Conservation (phyloP, 179 eudicot species). For the Silene coronaria region DNA sequence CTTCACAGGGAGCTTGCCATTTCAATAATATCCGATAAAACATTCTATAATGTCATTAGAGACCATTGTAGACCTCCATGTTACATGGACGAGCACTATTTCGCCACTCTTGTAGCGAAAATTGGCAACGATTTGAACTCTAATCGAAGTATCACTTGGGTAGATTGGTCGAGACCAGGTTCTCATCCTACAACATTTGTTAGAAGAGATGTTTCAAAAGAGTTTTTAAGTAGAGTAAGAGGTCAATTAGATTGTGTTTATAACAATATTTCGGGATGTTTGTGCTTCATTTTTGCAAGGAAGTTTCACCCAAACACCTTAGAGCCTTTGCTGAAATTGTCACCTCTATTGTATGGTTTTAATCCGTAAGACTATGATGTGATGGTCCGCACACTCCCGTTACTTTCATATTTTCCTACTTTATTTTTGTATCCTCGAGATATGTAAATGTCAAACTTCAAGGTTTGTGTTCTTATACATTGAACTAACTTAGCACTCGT, state of each 20-base stretch:
- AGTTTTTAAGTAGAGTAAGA: constrained; percentile 38
- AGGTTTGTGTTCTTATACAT: no score
- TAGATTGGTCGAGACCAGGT: constrained; percentile 70
- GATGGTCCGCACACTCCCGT: no score
- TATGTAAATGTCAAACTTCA: no score
- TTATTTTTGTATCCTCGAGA: no score
- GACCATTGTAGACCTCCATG: constrained; percentile 61
- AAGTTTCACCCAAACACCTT: constrained; percentile 63
- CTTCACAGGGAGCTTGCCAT: constrained; percentile 36
- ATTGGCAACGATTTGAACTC: constrained; percentile 39
- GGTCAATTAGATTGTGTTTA: constrained; percentile 40
- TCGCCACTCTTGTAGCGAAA: constrained; percentile 54
- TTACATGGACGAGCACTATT: constrained; percentile 79
- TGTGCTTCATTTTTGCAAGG: constrained; percentile 76
- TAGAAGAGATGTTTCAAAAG: constrained; percentile 39
- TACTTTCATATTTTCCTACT: no score
- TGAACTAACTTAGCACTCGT: no score
- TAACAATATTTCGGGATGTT: constrained; percentile 27
- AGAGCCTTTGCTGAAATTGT: constrained; percentile 53
- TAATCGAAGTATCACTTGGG: constrained; percentile 68
- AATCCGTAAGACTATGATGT: not conserved
- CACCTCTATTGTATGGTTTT: constrained; percentile 42
- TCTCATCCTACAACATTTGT: constrained; percentile 51
- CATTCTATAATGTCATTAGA: constrained; percentile 36
- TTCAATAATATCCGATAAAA: constrained; percentile 35